Evolutionary conservation across 2,329 filamentous ascomycete genomes (phyloP).

Genomic region (Graphiopsis chlorocephala): DNA sequence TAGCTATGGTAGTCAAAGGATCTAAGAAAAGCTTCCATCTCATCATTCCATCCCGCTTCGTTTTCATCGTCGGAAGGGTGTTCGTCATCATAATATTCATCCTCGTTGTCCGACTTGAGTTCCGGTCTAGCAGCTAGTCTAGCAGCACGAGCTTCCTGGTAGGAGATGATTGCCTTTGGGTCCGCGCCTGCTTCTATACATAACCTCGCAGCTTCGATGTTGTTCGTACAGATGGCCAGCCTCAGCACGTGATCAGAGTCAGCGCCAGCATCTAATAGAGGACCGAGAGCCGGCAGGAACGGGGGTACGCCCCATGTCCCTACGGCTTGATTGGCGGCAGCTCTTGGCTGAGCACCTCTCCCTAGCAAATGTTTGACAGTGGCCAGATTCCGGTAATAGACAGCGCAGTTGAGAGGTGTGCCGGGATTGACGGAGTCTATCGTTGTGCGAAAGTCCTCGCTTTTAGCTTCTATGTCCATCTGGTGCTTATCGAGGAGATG

Average conservation of each 20-base stretch:
- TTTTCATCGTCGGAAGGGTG: no score
- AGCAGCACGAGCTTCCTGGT: not conserved
- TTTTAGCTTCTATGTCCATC: conserved; percentile 17
- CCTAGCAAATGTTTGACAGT: conserved; percentile 10
- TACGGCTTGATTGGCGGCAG: not conserved
- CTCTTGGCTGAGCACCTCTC: conserved; percentile 9
- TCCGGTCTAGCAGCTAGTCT: no score
- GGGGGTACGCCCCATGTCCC: not conserved
- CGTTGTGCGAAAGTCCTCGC: conserved; percentile 14
- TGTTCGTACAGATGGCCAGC: not conserved
- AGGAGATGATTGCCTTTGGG: not conserved
- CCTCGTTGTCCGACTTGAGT: no score
- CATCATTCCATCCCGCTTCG: no score
- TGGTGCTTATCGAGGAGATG: conserved; percentile 16
- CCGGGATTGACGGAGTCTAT: conserved; percentile 3
- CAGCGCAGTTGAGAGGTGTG: conserved; percentile 13
- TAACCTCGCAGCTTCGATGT: not conserved
- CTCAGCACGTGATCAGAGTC: not conserved
- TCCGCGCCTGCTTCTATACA: conserved; percentile 15
- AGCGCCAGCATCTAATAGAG: conserved; percentile 12
- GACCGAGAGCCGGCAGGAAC: conserved; percentile 12
- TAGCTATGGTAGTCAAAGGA: no score
- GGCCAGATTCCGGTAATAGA: conserved; percentile 14
- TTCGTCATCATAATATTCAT: no score
- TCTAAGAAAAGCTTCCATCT: no score